Evolutionary conservation across 345 rosid species (phyloP).

Genomic region (Bruguiera parviflora): DNA sequence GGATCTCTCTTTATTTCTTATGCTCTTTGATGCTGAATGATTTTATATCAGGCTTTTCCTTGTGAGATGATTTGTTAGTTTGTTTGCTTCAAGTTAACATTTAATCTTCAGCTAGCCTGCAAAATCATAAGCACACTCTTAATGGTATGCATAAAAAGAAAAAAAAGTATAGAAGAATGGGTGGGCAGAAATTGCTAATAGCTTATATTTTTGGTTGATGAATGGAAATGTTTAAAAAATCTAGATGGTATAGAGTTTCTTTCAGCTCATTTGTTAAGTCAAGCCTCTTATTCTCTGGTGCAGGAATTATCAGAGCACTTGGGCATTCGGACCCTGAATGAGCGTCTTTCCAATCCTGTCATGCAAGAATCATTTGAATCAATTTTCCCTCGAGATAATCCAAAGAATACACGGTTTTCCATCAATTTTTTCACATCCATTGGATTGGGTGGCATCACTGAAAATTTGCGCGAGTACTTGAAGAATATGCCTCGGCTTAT

Average conservation of each 20-base stretch:
- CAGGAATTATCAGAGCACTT: conserved; percentile 94
- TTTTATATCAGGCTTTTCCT: background rate
- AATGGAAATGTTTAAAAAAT: no score
- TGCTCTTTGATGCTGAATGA: background rate
- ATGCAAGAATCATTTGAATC: conserved; percentile 78
- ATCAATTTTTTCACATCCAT: conserved; percentile 92
- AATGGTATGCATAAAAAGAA: background rate
- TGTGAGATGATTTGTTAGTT: background rate
- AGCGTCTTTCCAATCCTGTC: conserved; percentile 66
- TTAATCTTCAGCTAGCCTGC: background rate
- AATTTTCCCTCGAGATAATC: conserved; percentile 85
- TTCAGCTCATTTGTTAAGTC: conserved; percentile 7
- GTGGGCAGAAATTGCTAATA: no score
- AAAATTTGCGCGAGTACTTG: conserved; percentile 77
- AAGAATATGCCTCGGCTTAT: conserved; percentile 95
- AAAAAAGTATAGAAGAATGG: no score
- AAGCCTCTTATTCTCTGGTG: conserved; percentile 17
- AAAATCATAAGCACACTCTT: background rate
- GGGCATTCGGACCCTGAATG: conserved; percentile 73
- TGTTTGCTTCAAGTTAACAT: background rate
- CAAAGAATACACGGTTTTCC: conserved; percentile 84
- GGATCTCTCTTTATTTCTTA: background rate
- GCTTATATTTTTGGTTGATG: no score
- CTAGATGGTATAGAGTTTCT: background rate
- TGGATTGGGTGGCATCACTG: conserved; percentile 97